phyloP scores from a whole-genome alignment of 257 asterid genomes.

The Ballota nigra region DNA sequence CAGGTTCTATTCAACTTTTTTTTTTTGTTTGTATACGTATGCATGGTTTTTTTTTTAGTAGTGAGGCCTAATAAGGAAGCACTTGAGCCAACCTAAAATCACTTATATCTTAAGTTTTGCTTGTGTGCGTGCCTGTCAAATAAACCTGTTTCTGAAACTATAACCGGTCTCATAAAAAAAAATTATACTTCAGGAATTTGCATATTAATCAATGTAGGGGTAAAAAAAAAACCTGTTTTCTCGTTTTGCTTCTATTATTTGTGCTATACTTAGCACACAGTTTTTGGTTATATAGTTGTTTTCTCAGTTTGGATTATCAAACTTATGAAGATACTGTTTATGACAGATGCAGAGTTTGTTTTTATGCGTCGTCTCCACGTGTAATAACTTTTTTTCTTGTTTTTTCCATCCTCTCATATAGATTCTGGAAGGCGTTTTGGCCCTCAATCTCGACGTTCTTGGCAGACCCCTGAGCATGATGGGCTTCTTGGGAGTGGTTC shows the following conservation, averaged over 20 bases:
- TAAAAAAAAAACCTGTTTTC: background rate
- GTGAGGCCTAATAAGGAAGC: slow-evolving; percentile 17
- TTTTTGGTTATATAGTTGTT: slow-evolving; percentile 1
- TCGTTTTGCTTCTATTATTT: background rate
- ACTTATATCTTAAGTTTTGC: slow-evolving; percentile 1
- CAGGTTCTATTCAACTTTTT: slow-evolving; percentile 51
- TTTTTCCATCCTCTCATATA: slow-evolving; percentile 24
- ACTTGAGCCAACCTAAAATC: slow-evolving; percentile 6
- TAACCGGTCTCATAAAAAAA: slow-evolving; percentile 4
- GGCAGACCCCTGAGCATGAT: slow-evolving; percentile 93
- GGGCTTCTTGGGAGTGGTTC: slow-evolving; percentile 99
- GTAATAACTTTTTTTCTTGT: background rate
- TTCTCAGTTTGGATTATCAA: background rate
- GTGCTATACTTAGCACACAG: slow-evolving; percentile 4
- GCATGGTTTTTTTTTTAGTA: background rate
- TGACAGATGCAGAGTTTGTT: slow-evolving; percentile 5
- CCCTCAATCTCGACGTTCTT: slow-evolving; percentile 59
- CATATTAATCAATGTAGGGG: background rate
- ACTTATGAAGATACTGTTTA: background rate
- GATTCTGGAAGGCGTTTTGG: slow-evolving; percentile 73
- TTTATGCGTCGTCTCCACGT: background rate
- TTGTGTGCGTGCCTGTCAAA: background rate
- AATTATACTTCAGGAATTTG: background rate
- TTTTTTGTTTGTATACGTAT: background rate
- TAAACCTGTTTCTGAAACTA: background rate